Evolutionary conservation across 129 eudicot species (phyloP).

Genomic region (Lactuca saligna): DNA sequence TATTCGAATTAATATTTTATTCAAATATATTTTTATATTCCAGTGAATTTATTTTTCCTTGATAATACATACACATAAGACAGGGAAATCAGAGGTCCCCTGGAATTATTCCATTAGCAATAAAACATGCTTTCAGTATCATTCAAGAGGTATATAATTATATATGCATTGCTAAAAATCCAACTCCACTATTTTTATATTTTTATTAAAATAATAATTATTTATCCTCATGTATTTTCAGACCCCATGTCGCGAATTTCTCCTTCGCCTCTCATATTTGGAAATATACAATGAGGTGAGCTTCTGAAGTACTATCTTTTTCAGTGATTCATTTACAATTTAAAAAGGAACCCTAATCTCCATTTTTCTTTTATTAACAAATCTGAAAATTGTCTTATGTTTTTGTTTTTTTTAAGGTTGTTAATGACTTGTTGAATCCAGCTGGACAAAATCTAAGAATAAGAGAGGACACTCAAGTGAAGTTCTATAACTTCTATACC

Average conservation of each 20-base stretch:
- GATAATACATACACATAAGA: slow-evolving; percentile 15
- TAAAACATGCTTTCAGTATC: slow-evolving; percentile 90
- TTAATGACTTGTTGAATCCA: slow-evolving; percentile 89
- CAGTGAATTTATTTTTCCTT: slow-evolving; percentile 9
- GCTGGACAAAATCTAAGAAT: slow-evolving; percentile 82
- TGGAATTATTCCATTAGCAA: slow-evolving; percentile 90
- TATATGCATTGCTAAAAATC: slow-evolving; percentile 9
- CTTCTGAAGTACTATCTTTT: slow-evolving; percentile 15
- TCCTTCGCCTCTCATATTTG: slow-evolving; percentile 87
- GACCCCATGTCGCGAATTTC: slow-evolving; percentile 91
- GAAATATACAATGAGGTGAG: slow-evolving; percentile 90
- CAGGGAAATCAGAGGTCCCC: slow-evolving; percentile 99
- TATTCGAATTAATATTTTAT: not conserved
- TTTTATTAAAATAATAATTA: slow-evolving; percentile 3
- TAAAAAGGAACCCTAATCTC: not conserved
- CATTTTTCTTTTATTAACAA: not conserved
- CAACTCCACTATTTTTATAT: slow-evolving; percentile 4
- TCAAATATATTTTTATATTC: not conserved
- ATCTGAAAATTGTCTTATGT: not conserved
- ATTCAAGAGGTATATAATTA: slow-evolving; percentile 69
- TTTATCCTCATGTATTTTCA: slow-evolving; percentile 31
- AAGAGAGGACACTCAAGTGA: slow-evolving; percentile 86
- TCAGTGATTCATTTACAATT: slow-evolving; percentile 11
- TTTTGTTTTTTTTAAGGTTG: slow-evolving; percentile 53
- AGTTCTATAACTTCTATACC: slow-evolving; percentile 7